phyloP scores from a whole-genome alignment of 2,329 filamentous ascomycete species.

The Nemania sp. region DNA sequence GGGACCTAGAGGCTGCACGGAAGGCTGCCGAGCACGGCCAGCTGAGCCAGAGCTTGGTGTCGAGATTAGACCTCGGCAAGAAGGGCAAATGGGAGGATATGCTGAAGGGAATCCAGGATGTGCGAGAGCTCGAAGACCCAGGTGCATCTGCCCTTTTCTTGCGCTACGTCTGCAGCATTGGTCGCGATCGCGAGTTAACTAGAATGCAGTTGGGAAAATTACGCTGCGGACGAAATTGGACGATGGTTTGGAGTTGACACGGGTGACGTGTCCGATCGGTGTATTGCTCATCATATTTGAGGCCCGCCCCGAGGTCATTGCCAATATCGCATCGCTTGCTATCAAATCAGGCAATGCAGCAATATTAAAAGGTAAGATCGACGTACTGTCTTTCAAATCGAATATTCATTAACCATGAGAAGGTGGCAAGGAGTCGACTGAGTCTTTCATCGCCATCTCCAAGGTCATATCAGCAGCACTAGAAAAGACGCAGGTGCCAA shows the following conservation, averaged over 20 bases:
- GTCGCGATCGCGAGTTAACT: constrained; percentile 3
- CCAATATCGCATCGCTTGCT: constrained; percentile 93
- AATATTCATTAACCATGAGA: background rate
- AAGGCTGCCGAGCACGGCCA: constrained; percentile 74
- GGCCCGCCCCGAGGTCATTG: constrained; percentile 95
- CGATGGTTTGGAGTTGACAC: constrained; percentile 80
- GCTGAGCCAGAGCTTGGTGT: constrained; percentile 80
- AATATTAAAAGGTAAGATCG: constrained; percentile 76
- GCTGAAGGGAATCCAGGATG: constrained; percentile 91
- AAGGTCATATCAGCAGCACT: constrained; percentile 80
- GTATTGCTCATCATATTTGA: constrained; percentile 99
- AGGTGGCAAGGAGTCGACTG: constrained; percentile 91
- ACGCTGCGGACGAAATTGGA: constrained; percentile 85
- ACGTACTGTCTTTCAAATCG: background rate
- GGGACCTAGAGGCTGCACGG: constrained; percentile 75
- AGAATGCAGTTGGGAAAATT: constrained; percentile 72
- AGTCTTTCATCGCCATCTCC: constrained; percentile 93
- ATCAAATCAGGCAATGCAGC: constrained; percentile 98
- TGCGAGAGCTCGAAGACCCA: constrained; percentile 81
- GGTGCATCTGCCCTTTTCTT: constrained; percentile 51
- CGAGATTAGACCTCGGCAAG: constrained; percentile 82
- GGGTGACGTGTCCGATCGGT: constrained; percentile 91
- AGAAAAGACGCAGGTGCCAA: constrained; percentile 72
- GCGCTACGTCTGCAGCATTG: background rate
- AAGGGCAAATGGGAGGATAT: constrained; percentile 97